These are phyloP conservation scores for Coniochaeta sp. DNA, from an alignment of 2,329 filamentous ascomycete genomes.

Conservation along the genomic window DNA sequence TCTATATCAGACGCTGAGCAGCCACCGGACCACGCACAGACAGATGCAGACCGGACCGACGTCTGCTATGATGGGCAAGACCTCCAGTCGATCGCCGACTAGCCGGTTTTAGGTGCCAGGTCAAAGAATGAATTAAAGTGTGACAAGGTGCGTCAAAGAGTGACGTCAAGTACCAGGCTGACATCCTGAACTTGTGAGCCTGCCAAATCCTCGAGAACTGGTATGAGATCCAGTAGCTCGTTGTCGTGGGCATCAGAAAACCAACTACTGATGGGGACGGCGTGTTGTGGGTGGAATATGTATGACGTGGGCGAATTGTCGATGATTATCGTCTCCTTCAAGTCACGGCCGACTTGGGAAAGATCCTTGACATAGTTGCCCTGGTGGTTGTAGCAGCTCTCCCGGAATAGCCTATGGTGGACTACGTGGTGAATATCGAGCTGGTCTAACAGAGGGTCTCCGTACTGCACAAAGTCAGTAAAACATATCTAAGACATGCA, in stretches of 20 bases:
- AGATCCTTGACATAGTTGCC: slow-evolving; percentile 99
- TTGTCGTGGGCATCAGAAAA: slow-evolving; percentile 99
- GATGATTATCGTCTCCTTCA: slow-evolving; percentile 98
- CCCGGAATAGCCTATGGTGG: slow-evolving; percentile 91
- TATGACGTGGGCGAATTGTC: slow-evolving; percentile 99
- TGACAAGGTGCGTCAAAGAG: slow-evolving; percentile 40
- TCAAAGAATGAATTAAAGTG: slow-evolving; percentile 7
- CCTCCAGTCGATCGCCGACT: neutral
- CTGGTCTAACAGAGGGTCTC: slow-evolving; percentile 91
- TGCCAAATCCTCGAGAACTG: slow-evolving; percentile 94
- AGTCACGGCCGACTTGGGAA: slow-evolving; percentile 89
- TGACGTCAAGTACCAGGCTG: slow-evolving; percentile 93
- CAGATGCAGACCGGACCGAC: neutral
- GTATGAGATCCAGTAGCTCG: slow-evolving; percentile 93
- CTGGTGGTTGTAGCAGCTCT: slow-evolving; percentile 99
- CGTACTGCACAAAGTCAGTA: slow-evolving; percentile 56
- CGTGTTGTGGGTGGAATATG: slow-evolving; percentile 98
- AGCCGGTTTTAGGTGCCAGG: neutral
- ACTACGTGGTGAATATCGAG: slow-evolving; percentile 96
- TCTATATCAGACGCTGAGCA: neutral
- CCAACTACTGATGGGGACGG: slow-evolving; percentile 99
- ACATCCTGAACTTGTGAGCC: slow-evolving; percentile 86
- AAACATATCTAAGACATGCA: neutral
- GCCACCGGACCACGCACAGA: neutral
- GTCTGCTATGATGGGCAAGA: neutral